These are phyloP conservation scores for Bryoerythrophyllum caledonicum DNA, from an alignment of 225 moss, liverwort and hornwort genomes.

Conservation along the genomic window DNA sequence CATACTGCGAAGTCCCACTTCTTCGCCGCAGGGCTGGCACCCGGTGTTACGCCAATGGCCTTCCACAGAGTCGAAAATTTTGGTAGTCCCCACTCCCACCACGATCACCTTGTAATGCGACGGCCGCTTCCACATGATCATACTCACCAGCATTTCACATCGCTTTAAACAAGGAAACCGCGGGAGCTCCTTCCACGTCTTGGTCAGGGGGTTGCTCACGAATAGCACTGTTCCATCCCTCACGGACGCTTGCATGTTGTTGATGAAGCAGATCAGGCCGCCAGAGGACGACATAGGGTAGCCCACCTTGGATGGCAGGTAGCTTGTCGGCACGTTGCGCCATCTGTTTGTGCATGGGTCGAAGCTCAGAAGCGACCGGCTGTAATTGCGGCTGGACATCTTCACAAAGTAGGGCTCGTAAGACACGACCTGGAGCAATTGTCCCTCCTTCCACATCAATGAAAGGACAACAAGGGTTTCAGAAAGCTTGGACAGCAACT, in stretches of 20 bases:
- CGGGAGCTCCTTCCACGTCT: conserved; percentile 37
- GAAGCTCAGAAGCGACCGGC: conserved; percentile 39
- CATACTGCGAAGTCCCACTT: conserved; percentile 27
- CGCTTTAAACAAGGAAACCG: conserved; percentile 28
- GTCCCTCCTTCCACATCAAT: conserved; percentile 23
- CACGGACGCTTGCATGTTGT: conserved; percentile 27
- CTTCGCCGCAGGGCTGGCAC: conserved; percentile 32
- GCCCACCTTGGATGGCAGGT: conserved; percentile 38
- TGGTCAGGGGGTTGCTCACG: conserved; percentile 42
- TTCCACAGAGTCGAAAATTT: conserved; percentile 35
- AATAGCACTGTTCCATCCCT: conserved; percentile 27
- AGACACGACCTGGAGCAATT: conserved; percentile 21
- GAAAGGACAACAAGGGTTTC: conserved; percentile 17
- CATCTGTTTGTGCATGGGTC: conserved; percentile 38
- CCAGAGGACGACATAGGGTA: conserved; percentile 41
- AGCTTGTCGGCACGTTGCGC: conserved; percentile 38
- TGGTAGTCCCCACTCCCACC: conserved; percentile 21
- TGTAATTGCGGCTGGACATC: conserved; percentile 41
- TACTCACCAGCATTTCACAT: conserved; percentile 27
- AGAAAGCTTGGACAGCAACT: neutral
- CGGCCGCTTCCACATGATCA: conserved; percentile 43
- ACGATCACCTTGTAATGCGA: conserved; percentile 39
- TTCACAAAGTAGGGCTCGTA: conserved; percentile 43
- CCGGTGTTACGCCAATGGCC: conserved; percentile 31
- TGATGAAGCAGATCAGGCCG: conserved; percentile 38